Base-by-base conservation (phyloP, 2,329 filamentous ascomycete genomes). In the Pestalotiopsis sp. region DNA sequence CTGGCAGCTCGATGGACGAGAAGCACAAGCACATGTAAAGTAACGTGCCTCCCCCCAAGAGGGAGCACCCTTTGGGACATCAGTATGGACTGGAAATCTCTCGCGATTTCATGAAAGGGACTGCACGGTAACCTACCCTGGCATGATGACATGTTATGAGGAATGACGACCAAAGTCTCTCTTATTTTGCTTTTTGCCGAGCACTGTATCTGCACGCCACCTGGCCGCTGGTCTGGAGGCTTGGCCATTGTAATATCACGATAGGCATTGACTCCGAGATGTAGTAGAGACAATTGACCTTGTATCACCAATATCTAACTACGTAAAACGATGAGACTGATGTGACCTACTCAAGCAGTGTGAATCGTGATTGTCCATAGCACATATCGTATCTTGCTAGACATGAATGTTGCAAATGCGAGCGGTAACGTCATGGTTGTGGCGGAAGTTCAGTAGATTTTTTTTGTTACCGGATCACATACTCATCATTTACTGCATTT, bases 1-100 rank as follows among this genome's bases (percentile, higher is more conserved):
- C 81, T 73, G 86, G 86, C 75, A 92, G 88, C 77, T 81, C 88
- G 72, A 85, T 87, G 66, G 85, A 88, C 72, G 86, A 88, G 68
- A 80, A 81, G 74, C 68, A 78, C 62, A 69, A 69, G 66, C 67
- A 65, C 62, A 58, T 68, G 68, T 69, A 69, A 36, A 68, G 31
- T 36, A 36, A 36, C 31, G 31, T 36, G 31, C 31, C 31, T 36
- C 31, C 31, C 7, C 31, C 7, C 31, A 36, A 36, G 27, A 31
- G 7, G 31, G 31, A 36, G 31, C 31, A 9, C 31, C 31, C 31
- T 36, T 36, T 36, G 31, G 31, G 6, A 9, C 31, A 36, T 36
- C 31, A 36, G 31, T 36, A 59, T 41, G 49, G 27, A 41, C 36
- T 12, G n/a, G 31, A 27, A 41, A 67, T 67, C 11, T 31, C 39